Base-by-base conservation (phyloP, 2,329 filamentous ascomycete genomes). In the Trichoderma hamatum region DNA sequence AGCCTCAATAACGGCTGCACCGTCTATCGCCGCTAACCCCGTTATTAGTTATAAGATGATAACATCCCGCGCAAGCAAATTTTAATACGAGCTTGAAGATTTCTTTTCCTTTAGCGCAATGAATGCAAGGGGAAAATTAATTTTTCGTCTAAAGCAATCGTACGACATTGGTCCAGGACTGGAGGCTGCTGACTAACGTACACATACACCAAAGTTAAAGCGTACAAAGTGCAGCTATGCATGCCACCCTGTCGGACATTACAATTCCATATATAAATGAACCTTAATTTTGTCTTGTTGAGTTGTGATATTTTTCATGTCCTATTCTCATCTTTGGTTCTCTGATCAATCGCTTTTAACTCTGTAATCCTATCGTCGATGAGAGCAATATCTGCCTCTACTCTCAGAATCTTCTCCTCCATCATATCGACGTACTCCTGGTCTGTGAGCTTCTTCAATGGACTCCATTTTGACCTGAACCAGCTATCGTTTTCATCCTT, bases 321-420 rank as follows among this genome's bases (percentile, higher is more conserved):
- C 34, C 30, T 64, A 16, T 28, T 59, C 14, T 68, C 56, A 34
- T 36, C 3, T 16, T 67, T 43, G 28, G 21, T 21, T 10, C 6
- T 63, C 34, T 26, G 69, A 68, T 66, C 73, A 71, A 24, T 21
- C 28, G 54, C 2, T 3, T 11, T 67, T 2, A 83, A 64, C 55
- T 80, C 78, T 1, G 76, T 85, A 72, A 96, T 92, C 75, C 88
- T 89, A 66, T 95, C 92, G 74, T 96, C 92, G 43, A 95, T 83
- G 5, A 96, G 78, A 0, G 92, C 89, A 78, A 96, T 93, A 71
- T 95, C 91, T 1, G 88, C 91, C 72, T 96, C 90, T 3, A 95
- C 81, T 71, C 83, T 85, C 30, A 95, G 77, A 51, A 93, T 80
- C 79, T 90, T 93, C 77, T 94, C 91, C 34, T 84, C 82, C 74